These are phyloP conservation scores for Agrocybe chaxingu DNA, from an alignment of 768 basidiomycete genomes.

Conservation along the genomic window DNA sequence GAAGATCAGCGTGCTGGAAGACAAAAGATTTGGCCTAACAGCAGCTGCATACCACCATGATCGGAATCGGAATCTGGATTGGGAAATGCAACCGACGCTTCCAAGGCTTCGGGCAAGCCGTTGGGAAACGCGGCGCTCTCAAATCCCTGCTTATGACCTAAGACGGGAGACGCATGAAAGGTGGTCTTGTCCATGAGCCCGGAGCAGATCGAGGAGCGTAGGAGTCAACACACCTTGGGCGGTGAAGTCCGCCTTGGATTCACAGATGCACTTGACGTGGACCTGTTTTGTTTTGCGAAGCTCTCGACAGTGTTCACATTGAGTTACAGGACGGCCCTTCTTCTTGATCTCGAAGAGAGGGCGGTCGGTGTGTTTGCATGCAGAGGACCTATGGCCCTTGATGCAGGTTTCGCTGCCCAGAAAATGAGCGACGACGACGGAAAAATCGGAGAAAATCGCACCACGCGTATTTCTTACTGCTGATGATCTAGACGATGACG, in stretches of 20 bases:
- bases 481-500: slow-evolving; percentile 50
- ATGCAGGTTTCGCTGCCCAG: slow-evolving; percentile 80
- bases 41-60: slow-evolving; percentile 59
- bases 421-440: slow-evolving; percentile 8
- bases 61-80: slow-evolving; percentile 53
- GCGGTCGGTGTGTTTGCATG: slow-evolving; percentile 85
- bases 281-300: slow-evolving; percentile 82
- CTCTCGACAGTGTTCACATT: slow-evolving; percentile 86
- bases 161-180: slow-evolving; percentile 16
- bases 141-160: slow-evolving; percentile 55
- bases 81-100: slow-evolving; percentile 54
- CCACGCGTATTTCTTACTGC: slow-evolving; percentile 82
- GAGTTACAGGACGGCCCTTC: slow-evolving; percentile 89
- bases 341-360: slow-evolving; percentile 91
- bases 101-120: slow-evolving; percentile 69
- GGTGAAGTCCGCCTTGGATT: slow-evolving; percentile 56
- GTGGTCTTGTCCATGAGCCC: slow-evolving; percentile 46
- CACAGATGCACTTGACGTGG: slow-evolving; percentile 84
- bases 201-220: slow-evolving; percentile 15
- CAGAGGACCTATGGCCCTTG: slow-evolving; percentile 89
- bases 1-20: slow-evolving; percentile 41
- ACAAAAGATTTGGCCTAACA: slow-evolving; percentile 36
- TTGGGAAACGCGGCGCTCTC: slow-evolving; percentile 77
- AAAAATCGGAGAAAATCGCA: slow-evolving; percentile 31
- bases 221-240: slow-evolving; percentile 59